A percentile compares a stretch with the other conserved stretches of the same genome.
phyloP scores from a whole-genome alignment of 345 rosid species.

The Lumnitzera racemosa region DNA sequence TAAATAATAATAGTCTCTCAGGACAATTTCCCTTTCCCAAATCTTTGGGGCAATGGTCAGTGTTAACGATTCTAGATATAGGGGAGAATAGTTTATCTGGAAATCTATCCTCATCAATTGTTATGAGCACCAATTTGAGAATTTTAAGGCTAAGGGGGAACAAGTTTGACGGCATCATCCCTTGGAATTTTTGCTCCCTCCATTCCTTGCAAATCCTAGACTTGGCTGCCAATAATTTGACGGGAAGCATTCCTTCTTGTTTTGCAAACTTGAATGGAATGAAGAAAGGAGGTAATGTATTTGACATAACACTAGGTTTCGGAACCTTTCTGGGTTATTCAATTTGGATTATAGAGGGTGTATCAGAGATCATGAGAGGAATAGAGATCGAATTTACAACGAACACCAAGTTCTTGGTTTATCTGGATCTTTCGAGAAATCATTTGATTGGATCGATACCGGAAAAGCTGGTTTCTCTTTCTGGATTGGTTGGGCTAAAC shows the following conservation, averaged over 20 bases:
- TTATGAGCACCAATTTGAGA: too few species aligned
- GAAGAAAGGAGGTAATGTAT: neutral
- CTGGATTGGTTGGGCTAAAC: constrained; percentile 12
- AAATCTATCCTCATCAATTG: too few species aligned
- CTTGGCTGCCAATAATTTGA: constrained; percentile 10
- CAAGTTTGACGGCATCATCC: too few species aligned
- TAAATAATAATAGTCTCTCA: too few species aligned
- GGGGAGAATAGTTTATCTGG: too few species aligned
- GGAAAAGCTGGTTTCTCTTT: constrained; percentile 6
- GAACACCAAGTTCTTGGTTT: neutral
- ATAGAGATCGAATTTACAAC: neutral
- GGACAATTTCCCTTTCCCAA: too few species aligned
- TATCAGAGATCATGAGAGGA: constrained; percentile 2
- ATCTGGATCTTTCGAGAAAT: too few species aligned
- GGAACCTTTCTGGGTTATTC: neutral
- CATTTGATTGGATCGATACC: constrained; percentile 2
- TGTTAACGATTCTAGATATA: too few species aligned
- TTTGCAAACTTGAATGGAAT: constrained; percentile 3
- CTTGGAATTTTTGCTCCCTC: too few species aligned
- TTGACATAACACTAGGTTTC: too few species aligned
- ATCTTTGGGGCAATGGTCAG: too few species aligned
- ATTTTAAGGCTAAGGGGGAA: too few species aligned
- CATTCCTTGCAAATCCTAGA: constrained; percentile 4
- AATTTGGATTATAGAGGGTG: neutral
- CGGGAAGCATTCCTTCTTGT: constrained; percentile 13